Evolutionary conservation across 805 yeast species (phyloP), one percentile per base, ranked within the genome.

Genomic region (Kodamaea hsintzibuensis): DNA sequence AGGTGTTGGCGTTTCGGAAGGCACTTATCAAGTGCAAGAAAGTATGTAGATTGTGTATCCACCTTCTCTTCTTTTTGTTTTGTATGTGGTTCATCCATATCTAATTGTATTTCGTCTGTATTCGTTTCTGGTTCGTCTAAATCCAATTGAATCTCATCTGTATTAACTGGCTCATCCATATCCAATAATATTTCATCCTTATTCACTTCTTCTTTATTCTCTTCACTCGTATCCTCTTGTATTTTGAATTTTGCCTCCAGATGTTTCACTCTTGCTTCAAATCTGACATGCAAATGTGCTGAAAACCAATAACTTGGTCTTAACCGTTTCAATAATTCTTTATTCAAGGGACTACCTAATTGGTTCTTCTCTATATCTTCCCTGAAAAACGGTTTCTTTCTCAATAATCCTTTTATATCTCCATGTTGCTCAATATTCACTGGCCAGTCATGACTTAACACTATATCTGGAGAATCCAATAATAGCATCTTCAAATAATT

Each of bases 371-470:
- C 69, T 1, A 91, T 79, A 67, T 93, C 98, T 1, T 63, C 61
- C 55, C 71, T 74, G 67, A 95, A 89, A 62, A 78, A 88, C 0
- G 88, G 89, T 66, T 95, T 95, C 10, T 61, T 58, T 25, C 64
- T 62, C 19, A 93, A 61, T 9, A 95, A 71, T 19, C 60, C 54
- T 0, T 67, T 57, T n/a, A 75, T 14, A 61, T 88, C 68, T 0
- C 98, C 98, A 66, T 80, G 71, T 4, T 82, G 70, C 43, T 80
- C 87, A 8, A 92, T 84, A 2, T 88, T 89, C 42, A 78, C 84
- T 0, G 99, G 99, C 99, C 99, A 95, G 72, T 95, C 99, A 69
- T 95, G 99, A 33, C 89, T 82, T 51, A 93, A 56, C 65, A 87
- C 76, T 1, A 91, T 65, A 60, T 89, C 88, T 5, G 83, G 47